A percentile compares a stretch with the other conserved stretches of the same genome.
Conservation (phyloP, 1,139 yeast genomes). For the Pichia sp. region DNA sequence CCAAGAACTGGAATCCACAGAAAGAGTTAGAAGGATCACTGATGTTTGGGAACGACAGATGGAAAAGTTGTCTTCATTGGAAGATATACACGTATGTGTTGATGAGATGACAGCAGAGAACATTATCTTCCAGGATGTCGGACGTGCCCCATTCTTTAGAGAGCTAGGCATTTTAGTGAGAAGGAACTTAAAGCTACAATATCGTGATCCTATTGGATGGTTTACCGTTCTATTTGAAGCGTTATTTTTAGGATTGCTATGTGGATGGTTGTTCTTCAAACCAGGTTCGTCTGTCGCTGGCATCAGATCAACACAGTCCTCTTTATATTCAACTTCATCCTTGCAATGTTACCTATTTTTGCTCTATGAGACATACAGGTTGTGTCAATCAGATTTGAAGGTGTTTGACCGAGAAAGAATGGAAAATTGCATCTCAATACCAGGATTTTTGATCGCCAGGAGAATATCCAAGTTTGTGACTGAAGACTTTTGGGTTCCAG, state of each 20-base stretch:
- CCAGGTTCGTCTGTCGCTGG: slow-evolving; percentile 62
- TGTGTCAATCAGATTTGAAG: slow-evolving; percentile 61
- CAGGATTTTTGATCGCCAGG: slow-evolving; percentile 64
- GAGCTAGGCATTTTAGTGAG: slow-evolving; percentile 52
- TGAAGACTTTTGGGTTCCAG: slow-evolving; percentile 63
- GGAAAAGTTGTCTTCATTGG: slow-evolving; percentile 9
- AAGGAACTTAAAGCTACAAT: slow-evolving; percentile 48
- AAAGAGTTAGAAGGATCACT: slow-evolving; percentile 41
- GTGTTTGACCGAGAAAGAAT: slow-evolving; percentile 68
- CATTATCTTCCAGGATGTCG: slow-evolving; percentile 23
- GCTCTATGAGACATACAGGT: slow-evolving; percentile 65
- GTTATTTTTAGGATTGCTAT: slow-evolving; percentile 46
- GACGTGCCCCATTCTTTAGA: slow-evolving; percentile 31
- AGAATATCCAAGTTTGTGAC: slow-evolving; percentile 57
- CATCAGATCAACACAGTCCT: slow-evolving; percentile 56
- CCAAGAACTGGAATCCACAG: slow-evolving; percentile 37
- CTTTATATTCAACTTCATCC: slow-evolving; percentile 58
- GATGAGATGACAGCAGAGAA: slow-evolving; percentile 14
- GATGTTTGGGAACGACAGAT: slow-evolving; percentile 39
- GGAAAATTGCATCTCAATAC: slow-evolving; percentile 60
- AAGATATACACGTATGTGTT: background rate
- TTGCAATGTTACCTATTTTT: slow-evolving; percentile 63
- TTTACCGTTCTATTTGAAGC: slow-evolving; percentile 50
- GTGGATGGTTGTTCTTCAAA: slow-evolving; percentile 73
- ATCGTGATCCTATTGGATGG: slow-evolving; percentile 54